A percentile compares a stretch with the other conserved stretches of the same genome.
phyloP scores from a whole-genome alignment of 345 rosid species.

The Bretschneidera sinensis region DNA sequence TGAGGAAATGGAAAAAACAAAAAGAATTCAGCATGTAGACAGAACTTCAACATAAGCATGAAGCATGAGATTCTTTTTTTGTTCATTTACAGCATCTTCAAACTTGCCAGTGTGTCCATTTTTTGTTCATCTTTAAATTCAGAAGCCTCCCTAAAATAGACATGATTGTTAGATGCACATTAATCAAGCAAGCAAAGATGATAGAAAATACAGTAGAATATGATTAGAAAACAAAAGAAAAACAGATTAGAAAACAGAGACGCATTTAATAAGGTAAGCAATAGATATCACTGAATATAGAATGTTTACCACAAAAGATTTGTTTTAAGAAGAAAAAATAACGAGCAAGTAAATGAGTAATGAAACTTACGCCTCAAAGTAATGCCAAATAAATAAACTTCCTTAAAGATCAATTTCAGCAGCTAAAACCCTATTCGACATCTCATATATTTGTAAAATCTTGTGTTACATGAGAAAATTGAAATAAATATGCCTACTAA shows the following conservation, averaged over 20 bases:
- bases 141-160: conserved; percentile 9
- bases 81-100: conserved; percentile 12
- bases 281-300: too few species aligned
- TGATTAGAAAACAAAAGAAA: neutral
- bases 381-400: neutral
- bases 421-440: neutral
- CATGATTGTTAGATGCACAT: neutral
- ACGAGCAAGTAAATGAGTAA: neutral
- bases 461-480: too few species aligned
- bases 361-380: conserved; percentile 1
- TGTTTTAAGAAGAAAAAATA: too few species aligned
- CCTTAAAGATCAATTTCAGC: neutral
- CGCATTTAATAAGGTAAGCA: too few species aligned
- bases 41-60: conserved; percentile 16
- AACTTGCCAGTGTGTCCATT: conserved; percentile 28
- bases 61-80: conserved; percentile 1
- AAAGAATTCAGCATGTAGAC: conserved; percentile 6
- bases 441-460: too few species aligned
- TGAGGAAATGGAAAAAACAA: conserved; percentile 5
- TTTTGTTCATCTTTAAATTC: conserved; percentile 13
- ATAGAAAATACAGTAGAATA: neutral
- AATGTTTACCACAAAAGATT: too few species aligned
- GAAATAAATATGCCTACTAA: neutral
- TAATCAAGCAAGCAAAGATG: neutral
- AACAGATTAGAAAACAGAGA: too few species aligned